These are phyloP conservation scores for Chaetomiaceae sp. DNA, from an alignment of 2,329 filamentous ascomycete species.

Conservation along the genomic window DNA sequence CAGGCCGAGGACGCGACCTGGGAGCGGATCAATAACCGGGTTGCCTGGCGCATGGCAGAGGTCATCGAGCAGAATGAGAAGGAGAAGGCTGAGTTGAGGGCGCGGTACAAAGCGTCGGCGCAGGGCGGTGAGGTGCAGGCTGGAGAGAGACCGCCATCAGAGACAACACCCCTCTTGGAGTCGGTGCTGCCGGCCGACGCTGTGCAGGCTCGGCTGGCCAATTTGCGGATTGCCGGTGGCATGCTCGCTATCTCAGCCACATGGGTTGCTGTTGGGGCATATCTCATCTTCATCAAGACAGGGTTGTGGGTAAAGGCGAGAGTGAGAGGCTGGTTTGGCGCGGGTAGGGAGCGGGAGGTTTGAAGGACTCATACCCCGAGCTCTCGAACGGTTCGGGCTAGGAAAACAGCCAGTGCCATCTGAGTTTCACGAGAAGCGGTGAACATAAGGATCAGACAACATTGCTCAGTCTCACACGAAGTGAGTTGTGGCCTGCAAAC, in stretches of 20 bases:
- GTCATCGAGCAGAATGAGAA: not conserved
- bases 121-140: not conserved
- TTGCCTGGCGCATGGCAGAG: conserved; percentile 7
- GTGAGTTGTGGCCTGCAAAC: too few relatives aligned
- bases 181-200: not conserved
- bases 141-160: not conserved
- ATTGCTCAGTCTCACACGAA: too few relatives aligned
- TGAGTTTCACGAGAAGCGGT: too few relatives aligned
- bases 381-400: too few relatives aligned
- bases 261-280: not conserved
- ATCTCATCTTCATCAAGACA: conserved; percentile 2
- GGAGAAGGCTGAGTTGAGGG: not conserved
- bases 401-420: too few relatives aligned
- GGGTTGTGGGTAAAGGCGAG: not conserved
- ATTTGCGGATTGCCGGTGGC: not conserved
- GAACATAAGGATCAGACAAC: too few relatives aligned
- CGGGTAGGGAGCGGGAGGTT: too few relatives aligned
- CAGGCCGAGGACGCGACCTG: conserved; percentile 8
- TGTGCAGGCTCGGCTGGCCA: not conserved
- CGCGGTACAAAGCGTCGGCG: not conserved
- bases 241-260: conserved; percentile 2
- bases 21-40: conserved; percentile 3
- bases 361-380: too few relatives aligned
- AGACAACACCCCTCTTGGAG: not conserved
- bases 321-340: not conserved